Conservation (phyloP, 139 green algal species). For the Chlorella sp. region DNA sequence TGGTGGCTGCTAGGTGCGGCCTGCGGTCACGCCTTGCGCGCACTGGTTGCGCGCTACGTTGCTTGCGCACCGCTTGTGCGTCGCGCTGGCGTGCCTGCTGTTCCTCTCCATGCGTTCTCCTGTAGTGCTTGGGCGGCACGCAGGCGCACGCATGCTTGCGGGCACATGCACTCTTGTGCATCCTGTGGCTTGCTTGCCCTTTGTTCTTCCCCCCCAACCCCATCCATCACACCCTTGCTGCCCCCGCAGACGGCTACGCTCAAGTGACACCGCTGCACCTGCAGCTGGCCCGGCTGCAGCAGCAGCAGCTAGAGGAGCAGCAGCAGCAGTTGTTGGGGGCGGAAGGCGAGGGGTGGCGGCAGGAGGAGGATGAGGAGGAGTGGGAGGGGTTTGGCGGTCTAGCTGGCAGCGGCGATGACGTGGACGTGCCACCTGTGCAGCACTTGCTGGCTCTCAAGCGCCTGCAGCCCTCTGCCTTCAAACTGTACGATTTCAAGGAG, state of each 20-base stretch:
- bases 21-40: no score
- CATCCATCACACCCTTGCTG: background rate
- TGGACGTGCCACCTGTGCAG: background rate
- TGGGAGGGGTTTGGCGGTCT: background rate
- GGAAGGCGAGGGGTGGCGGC: background rate
- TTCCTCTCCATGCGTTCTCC: background rate
- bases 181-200: background rate
- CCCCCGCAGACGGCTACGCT: background rate
- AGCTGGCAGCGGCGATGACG: background rate
- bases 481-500: background rate
- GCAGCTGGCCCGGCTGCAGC: background rate
- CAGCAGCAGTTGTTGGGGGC: background rate
- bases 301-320: background rate
- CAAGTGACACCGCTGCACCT: background rate
- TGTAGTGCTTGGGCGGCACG: background rate
- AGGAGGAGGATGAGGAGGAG: background rate
- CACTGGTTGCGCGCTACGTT: background rate
- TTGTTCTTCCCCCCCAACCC: background rate
- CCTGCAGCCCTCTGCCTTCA: conserved; percentile 9
- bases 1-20: conserved; percentile 28
- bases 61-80: background rate
- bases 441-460: background rate
- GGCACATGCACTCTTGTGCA: background rate
- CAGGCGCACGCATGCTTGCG: background rate
- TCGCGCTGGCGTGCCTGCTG: background rate